Evolutionary conservation across 192 early-diverging fungal species (phyloP), one percentile per base, ranked within the genome.

Genomic region (Lobulomyces angularis): DNA sequence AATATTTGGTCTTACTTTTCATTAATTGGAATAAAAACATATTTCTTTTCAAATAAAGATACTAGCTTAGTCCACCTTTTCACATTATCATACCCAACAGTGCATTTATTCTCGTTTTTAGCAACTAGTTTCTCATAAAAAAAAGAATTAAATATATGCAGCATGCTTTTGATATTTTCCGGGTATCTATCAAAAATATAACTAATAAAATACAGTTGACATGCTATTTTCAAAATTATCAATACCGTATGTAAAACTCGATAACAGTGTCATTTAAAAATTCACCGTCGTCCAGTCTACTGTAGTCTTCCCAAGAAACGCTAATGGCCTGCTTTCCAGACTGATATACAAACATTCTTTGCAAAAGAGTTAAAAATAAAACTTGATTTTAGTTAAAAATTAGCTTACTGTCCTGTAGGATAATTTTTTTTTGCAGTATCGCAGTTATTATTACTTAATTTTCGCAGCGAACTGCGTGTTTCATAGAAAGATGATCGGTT

Each of bases 231-330:
- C n/a, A n/a, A n/a, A n/a, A n/a, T 35, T 6, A n/a, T 16, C 16
- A 43, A 9, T 56, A 84, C 64, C 73, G 80, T 37, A 88, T 54
- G 34, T 81, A 85, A 54, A 89, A 87, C 46, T 93, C 89, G 43
- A 93, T 83, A 26, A 88, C 63, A 1, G 76, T 81, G 61, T 93
- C 89, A 62, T 93, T 93, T 31, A 93, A 62, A 55, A 83, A 93
- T 56, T 86, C 77, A 22, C 69, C 79, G 19, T 62, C 56, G 26
- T 72, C 49, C 41, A 90, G 55, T 20, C 86, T 63, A 19, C 47
- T 43, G 8, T 73, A 55, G 49, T 93, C 89, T 2, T 78, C 61
- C n/a, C n/a, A n/a, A n/a, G n/a, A n/a, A n/a, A n/a, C n/a, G n/a
- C n/a, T n/a, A n/a, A n/a, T n/a, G n/a, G n/a, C n/a, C n/a, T n/a